Evolutionary conservation across 2,329 filamentous ascomycete species (phyloP).

Genomic region (Chrysoporthe austroafricana): DNA sequence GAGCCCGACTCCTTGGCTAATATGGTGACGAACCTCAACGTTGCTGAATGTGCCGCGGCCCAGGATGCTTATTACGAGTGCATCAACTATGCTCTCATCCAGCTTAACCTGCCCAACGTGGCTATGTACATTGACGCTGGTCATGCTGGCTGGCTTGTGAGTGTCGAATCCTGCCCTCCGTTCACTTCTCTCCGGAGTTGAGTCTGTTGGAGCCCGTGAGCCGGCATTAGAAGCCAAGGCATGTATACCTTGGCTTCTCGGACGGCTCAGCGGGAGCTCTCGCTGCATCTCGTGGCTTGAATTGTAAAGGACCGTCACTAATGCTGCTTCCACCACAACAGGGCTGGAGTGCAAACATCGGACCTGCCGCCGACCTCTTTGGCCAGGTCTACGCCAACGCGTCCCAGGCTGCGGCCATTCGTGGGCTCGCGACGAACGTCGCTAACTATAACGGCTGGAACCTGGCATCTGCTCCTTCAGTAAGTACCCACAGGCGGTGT

Average conservation of each 20-base stretch:
- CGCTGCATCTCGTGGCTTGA: not conserved
- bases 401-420: constrained; percentile 53
- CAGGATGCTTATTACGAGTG: constrained; percentile 53
- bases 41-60: constrained; percentile 53
- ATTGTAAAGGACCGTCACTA: not conserved
- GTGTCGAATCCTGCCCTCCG: not conserved
- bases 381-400: constrained; percentile 54
- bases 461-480: constrained; percentile 43
- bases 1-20: constrained; percentile 63
- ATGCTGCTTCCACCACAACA: not conserved
- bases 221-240: too few relatives aligned
- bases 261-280: not conserved
- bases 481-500: not conserved
- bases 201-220: not conserved
- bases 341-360: constrained; percentile 58
- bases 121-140: constrained; percentile 62
- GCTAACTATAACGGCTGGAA: constrained; percentile 60
- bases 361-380: constrained; percentile 51
- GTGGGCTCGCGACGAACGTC: constrained; percentile 61
- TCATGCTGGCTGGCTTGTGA: constrained; percentile 61
- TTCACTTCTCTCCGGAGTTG: not conserved
- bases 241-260: not conserved
- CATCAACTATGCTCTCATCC: constrained; percentile 54
- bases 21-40: constrained; percentile 58
- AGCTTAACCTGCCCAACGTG: constrained; percentile 59